Conservation (phyloP, 1,139 yeast species). For the Wickerhamomyces sp. region DNA sequence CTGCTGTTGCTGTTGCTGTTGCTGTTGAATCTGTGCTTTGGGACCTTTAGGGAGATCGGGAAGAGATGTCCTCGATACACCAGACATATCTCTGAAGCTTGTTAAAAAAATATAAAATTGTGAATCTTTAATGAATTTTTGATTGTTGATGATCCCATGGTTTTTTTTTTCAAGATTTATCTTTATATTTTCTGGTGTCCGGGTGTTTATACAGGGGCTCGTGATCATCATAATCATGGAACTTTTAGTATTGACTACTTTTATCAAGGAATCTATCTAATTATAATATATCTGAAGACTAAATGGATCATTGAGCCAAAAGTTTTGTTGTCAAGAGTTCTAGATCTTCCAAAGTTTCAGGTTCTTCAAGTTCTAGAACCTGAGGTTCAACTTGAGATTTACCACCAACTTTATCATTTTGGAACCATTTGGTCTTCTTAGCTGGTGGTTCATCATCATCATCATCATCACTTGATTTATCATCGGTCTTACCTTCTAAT, state of each 20-base stretch:
- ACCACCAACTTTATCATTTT: constrained; percentile 34
- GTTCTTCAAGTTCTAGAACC: constrained; percentile 75
- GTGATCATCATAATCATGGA: no score
- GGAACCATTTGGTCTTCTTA: constrained; percentile 64
- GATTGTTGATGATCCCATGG: no score
- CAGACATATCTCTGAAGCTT: no score
- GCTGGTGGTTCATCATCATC: constrained; percentile 38
- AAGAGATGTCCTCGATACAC: not conserved
- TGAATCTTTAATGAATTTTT: no score
- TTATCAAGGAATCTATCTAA: no score
- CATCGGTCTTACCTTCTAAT: constrained; percentile 27
- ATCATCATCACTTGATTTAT: constrained; percentile 28
- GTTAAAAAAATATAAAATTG: no score
- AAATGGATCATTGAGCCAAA: constrained; percentile 18
- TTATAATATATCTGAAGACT: no score
- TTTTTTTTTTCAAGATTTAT: no score
- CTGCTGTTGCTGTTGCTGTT: not conserved
- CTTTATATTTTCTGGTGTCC: no score
- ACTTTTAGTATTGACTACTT: no score
- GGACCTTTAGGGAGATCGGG: not conserved
- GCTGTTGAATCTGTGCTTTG: not conserved
- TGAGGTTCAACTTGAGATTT: constrained; percentile 27
- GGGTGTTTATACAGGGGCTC: no score
- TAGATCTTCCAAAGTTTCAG: constrained; percentile 86
- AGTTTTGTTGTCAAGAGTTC: constrained; percentile 84